Evolutionary conservation across 176 grass and related monocot species (phyloP), one percentile per base, ranked within the genome.

Genomic region (Juncus effusus): DNA sequence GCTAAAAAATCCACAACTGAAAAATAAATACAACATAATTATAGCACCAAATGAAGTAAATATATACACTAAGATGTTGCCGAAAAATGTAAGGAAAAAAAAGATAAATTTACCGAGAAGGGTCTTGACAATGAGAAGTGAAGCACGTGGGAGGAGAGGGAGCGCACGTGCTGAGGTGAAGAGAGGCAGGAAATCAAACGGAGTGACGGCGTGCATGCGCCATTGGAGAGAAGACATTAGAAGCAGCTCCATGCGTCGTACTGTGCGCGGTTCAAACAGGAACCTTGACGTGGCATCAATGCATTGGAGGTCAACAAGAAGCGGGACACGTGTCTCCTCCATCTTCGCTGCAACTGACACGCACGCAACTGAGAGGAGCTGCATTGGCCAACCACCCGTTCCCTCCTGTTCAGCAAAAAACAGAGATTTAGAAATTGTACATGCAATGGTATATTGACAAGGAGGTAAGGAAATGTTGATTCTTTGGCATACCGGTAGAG

Each of bases 221-320:
- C 81, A 84, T 6, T 65, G 50, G 54, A 84, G 76, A 8, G 76
- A 45, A 0, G 69, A 9, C 56, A 78, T 78, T 55, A 84, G 81
- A 36, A 79, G 76, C 52, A 84, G 69, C 76, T 84, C 81, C 81
- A 84, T 84, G 52, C 81, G 81, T 1, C 76, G 76, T 12, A 84
- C 63, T 4, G 76, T 84, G 47, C 81, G 69, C 6, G 81, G 49
- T 36, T 84, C 75, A 56, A 84, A 84, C 35, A 78, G 56, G 56
- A 65, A 76, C 3, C 42, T 53, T 14, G 81, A 72, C 9, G 53
- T 55, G 28, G 58, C 50, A 14, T 78, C 75, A 44, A 70, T 61
- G 45, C 60, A 51, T 69, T 84, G 81, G 16, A 84, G 56, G 47
- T 84, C 81, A 0, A 78, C 36, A 14, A 84, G 63, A 42, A 59